Evolutionary conservation across 345 rosid species (phyloP).

Genomic region (Gossypium rotundifolium): DNA sequence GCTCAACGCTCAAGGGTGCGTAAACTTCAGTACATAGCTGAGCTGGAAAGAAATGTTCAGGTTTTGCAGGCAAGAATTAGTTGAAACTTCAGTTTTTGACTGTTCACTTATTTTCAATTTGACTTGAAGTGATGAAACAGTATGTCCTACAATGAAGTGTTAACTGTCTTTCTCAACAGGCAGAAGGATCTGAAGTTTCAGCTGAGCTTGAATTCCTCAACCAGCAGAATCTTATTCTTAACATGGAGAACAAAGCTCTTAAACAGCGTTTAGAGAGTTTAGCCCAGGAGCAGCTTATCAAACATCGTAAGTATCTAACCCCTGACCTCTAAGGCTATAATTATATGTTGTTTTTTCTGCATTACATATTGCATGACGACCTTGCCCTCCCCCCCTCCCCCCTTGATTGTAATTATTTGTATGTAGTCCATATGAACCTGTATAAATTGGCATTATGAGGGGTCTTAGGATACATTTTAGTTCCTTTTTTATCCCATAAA

Average conservation of each 20-base stretch:
- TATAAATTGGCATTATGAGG: background rate
- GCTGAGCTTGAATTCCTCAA: conserved; percentile 88
- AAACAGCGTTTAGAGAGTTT: conserved; percentile 73
- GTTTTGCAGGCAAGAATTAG: conserved; percentile 67
- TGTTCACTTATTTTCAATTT: background rate
- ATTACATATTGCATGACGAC: conserved; percentile 3
- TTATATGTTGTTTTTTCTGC: background rate
- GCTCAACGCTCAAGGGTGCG: conserved; percentile 98
- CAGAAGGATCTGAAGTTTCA: conserved; percentile 71
- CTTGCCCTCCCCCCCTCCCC: background rate
- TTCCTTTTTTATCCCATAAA: background rate
- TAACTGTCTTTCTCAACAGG: conserved; percentile 34
- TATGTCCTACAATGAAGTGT: background rate
- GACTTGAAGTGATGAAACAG: background rate
- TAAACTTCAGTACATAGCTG: conserved; percentile 98
- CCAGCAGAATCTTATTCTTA: conserved; percentile 71
- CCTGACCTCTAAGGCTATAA: background rate
- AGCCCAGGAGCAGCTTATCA: conserved; percentile 78
- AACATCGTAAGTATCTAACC: conserved; percentile 48
- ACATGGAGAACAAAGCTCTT: conserved; percentile 89
- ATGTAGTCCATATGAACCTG: background rate
- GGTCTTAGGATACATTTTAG: background rate
- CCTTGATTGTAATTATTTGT: background rate
- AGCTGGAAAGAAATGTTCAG: conserved; percentile 94
- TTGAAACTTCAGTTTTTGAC: background rate